Evolutionary conservation across 129 eudicot genomes (phyloP).

Genomic region (Logfia minima): DNA sequence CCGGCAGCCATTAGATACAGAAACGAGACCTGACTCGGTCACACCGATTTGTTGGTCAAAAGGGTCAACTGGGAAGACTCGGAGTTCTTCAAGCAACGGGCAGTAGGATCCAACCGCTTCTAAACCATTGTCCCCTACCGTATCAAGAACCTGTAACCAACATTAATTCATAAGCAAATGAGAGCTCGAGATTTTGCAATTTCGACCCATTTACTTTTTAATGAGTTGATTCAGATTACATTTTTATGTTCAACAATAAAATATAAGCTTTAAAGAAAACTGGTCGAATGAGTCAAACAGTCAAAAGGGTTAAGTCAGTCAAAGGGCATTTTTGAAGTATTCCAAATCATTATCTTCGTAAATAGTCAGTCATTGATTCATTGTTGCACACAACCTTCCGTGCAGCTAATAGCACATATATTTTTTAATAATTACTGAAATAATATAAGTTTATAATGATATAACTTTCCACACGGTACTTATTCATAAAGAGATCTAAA

Average conservation of each 20-base stretch:
- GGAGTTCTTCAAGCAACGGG: slow-evolving; percentile 74
- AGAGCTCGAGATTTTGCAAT: not conserved
- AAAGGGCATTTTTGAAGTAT: not conserved
- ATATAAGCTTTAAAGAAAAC: not conserved
- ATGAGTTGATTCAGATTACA: not conserved
- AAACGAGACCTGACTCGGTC: slow-evolving; percentile 62
- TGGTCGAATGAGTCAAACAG: not conserved
- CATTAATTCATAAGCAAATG: not conserved
- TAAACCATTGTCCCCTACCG: slow-evolving; percentile 68
- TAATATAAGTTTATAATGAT: too few relatives aligned
- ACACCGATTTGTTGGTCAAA: slow-evolving; percentile 53
- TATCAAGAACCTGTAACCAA: slow-evolving; percentile 62
- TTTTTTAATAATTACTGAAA: too few relatives aligned
- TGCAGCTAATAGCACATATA: too few relatives aligned
- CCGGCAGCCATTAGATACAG: slow-evolving; percentile 65
- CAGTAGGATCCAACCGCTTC: slow-evolving; percentile 73
- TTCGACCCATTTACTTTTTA: not conserved
- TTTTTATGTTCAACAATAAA: not conserved
- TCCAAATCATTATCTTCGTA: not conserved
- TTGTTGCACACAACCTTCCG: not conserved
- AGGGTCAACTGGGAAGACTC: slow-evolving; percentile 79
- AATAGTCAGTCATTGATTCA: not conserved
- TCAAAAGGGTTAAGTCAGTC: too few relatives aligned
- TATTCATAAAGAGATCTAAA: too few relatives aligned
- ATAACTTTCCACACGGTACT: too few relatives aligned